Base-by-base conservation (phyloP, 2,329 filamentous ascomycete genomes). In the Dothistroma septosporum region DNA sequence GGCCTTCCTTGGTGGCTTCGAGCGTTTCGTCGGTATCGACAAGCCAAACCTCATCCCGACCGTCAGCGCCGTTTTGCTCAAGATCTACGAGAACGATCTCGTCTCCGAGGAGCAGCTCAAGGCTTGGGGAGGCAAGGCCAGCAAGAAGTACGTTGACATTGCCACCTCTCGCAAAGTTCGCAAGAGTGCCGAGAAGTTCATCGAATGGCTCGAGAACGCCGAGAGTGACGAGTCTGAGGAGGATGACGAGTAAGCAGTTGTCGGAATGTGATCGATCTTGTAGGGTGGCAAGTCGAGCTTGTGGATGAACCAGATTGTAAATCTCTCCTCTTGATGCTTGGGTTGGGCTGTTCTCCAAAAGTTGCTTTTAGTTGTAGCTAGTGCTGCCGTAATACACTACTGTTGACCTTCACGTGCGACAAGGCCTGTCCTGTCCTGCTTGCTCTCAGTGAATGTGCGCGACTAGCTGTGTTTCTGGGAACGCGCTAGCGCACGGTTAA, bases 61-160 rank as follows among this genome's bases (percentile, higher is more conserved):
- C 74, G 83, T 97, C 64, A 89, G 92, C 66, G 91, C 91, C 76
- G 90, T 99, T 70, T 83, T 99, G 65, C 85, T 96, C 76, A 84
- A 89, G 71, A 89, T 93, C 79, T 99, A 97, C 78, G 86, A 97
- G 78, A 83, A 91, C 72, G 94, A 99, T 69, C 83, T 99, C 58
- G 81, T 96, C 70, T 87, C 84, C 55, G 94, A 99, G 80, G 92
- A 96, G 65, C 85, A 92, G 16, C 86, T 96, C 74, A 90, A 88
- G 78, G 88, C 88, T 69, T 99, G 94, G 93, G 93, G 92, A 67
- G 84, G 85, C 74, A 96, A 94, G 83, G 92, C 93, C 61, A 96
- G 91, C 85, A 97, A 96, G 88, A 97, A 97, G 82, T 97, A 97
- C 76, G 90, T 95, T 69, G 93, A 97, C 75, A 78, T 95, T 63